A percentile compares a stretch with the other conserved stretches of the same genome.
Evolutionary conservation across 75 land plant genomes (phyloP).

Genomic region (Selaginella moellendorffii): DNA sequence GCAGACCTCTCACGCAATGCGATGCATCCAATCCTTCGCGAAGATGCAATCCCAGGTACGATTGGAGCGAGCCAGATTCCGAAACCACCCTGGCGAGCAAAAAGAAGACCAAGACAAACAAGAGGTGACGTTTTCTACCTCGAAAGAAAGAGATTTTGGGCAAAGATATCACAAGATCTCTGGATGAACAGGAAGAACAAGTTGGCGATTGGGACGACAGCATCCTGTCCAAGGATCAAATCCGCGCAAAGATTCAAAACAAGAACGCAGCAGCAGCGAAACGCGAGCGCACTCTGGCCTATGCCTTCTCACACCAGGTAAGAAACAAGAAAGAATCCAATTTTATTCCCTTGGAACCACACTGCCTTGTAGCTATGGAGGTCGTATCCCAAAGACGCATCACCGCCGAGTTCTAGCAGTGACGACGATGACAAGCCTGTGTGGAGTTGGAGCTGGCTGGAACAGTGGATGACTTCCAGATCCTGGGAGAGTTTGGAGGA

Average conservation of each 20-base stretch:
- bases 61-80: too few relatives aligned
- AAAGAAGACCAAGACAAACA: too few relatives aligned
- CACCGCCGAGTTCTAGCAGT: background rate
- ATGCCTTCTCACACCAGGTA: constrained; percentile 54
- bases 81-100: too few relatives aligned
- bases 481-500: background rate
- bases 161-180: too few relatives aligned
- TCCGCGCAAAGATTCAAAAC: constrained; percentile 18
- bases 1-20: background rate
- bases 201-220: constrained; percentile 22
- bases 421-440: background rate
- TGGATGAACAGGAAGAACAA: background rate
- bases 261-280: constrained; percentile 33
- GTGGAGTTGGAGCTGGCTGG: constrained; percentile 2
- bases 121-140: too few relatives aligned
- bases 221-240: constrained; percentile 21
- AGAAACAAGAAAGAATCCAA: background rate
- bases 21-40: background rate
- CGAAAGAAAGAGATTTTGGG: too few relatives aligned
- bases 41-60: background rate
- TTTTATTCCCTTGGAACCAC: background rate
- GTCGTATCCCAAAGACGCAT: background rate
- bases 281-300: constrained; percentile 48
- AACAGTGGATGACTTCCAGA: background rate
- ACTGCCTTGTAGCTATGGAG: background rate